Base-by-base conservation (phyloP, 306 rosid species). In the Begonia loranthoides region DNA sequence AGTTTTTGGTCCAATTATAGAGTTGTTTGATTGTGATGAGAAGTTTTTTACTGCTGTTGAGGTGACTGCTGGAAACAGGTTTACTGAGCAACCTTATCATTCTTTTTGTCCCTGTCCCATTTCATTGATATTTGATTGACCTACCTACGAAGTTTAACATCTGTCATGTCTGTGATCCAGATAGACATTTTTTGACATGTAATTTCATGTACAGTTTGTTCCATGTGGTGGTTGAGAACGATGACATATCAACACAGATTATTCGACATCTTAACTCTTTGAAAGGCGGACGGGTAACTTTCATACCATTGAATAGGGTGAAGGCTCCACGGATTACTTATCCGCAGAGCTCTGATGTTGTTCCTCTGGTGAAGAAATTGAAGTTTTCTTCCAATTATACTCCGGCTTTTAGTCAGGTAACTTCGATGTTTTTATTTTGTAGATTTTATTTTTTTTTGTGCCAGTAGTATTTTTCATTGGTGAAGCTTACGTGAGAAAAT, bases 61-160 rank as follows among this genome's bases (percentile, higher is more conserved):
- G 78, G 95, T 90, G 55, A 90, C 95, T 40, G 97, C 97, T 1
- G 97, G 94, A 71, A 90, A 85, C 75, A 90, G 97, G 97, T 88
- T 17, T 19, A 28, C 15, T 12, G 12, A 22, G 56, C 16, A 44
- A 15, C 9, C 24, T 45, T 14, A 48, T 24, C 49, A 10, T 58
- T 68, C 41, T 12, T 38, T 28, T 28, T 28, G 7, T 28, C 36
- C 5, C 36, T 2, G 36, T 28, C 36, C 36, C 4, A 28, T 16
- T 24, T 41, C 36, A 4, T 58, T 15, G 13, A 9, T 8, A 48
- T 41, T 48, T 58, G 54, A 58, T 48, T 58, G 47, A 14, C 36
- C 62, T 28, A 19, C 36, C 36, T 28, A 5, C 36, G 6, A 28
- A 28, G 36, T 4, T 28, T 4, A 28, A 28, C 4, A 4, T 28